Base-by-base conservation (phyloP, 345 rosid genomes). In the Gossypium herbaceum region DNA sequence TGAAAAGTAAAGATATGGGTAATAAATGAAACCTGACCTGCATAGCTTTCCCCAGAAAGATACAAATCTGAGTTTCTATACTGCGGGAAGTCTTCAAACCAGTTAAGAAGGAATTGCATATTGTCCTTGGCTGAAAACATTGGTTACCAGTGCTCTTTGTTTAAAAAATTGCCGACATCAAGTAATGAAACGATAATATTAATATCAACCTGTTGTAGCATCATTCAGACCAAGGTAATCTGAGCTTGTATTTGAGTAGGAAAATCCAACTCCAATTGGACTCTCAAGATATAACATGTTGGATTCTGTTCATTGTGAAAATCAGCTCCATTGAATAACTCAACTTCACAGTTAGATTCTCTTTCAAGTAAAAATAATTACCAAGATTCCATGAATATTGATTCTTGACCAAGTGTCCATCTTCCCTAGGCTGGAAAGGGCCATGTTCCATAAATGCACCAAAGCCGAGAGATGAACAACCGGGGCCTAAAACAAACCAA, bases 401-500 rank as follows among this genome's bases (percentile, higher is more conserved):
- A 7, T 68, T 68, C 41, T 68, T 68, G 57, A 68, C 27, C 56
- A 68, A 68, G 13, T 15, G 10, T 24, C 72, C 43, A 48, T 24
- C 41, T 47, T 47, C 57, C 11, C 71, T 56, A 2, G 71, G 71
- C 71, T 7, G 71, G 39, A 67, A 67, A 67, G 71, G 72, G 15
- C 72, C 72, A 47, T 68, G 54, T 24, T 68, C 72, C 20, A 8
- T 24, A 29, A 68, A 68, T 22, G 72, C 72, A 13, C 72, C 72
- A 68, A 22, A 47, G 72, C 72, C 72, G 13, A 68, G 22, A 68
- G 72, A 68, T 48, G 56, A 68, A 68, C 72, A 68, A 22, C 72
- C 43, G 9, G 72, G 72, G 12, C 72, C 72, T 68, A 48, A 3
- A 67, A 44, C 2, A 47, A 47, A 45, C 7, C 24, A 43, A n/a